Conservation (phyloP, 78 protist species). For the Polysphondylium violaceum region DNA sequence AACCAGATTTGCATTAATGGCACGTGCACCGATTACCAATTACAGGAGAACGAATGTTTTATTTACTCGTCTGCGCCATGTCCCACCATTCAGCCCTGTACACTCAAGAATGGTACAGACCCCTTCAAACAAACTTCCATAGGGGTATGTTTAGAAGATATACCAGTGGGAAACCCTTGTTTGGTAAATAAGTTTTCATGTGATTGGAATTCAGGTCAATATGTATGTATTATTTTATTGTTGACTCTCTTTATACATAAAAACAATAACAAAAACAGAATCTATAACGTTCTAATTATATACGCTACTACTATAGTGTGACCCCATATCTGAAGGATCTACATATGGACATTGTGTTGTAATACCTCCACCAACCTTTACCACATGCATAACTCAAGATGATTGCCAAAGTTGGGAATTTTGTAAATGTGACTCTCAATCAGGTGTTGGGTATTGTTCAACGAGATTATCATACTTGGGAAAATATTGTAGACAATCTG, state of each 20-base stretch:
- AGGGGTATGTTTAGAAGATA: conserved; percentile 17
- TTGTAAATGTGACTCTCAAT: conserved; percentile 29
- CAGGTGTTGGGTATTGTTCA: conserved; percentile 44
- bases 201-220: conserved; percentile 15
- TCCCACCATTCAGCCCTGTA: too few species aligned
- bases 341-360: not conserved
- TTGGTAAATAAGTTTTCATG: not conserved
- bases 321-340: not conserved
- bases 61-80: not conserved
- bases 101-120: not conserved
- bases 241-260: not conserved
- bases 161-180: conserved; percentile 11
- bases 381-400: not conserved
- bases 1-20: not conserved
- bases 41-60: conserved; percentile 14
- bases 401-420: conserved; percentile 15
- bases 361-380: not conserved
- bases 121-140: conserved; percentile 1
- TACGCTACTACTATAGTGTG: not conserved
- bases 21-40: not conserved
- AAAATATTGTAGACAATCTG: not conserved
- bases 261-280: not conserved
- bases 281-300: not conserved
- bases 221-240: not conserved
- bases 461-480: conserved; percentile 1